Evolutionary conservation across 495 filamentous ascomycete species (phyloP), one percentile per base, ranked within the genome.

Genomic region (Tuber borchii): DNA sequence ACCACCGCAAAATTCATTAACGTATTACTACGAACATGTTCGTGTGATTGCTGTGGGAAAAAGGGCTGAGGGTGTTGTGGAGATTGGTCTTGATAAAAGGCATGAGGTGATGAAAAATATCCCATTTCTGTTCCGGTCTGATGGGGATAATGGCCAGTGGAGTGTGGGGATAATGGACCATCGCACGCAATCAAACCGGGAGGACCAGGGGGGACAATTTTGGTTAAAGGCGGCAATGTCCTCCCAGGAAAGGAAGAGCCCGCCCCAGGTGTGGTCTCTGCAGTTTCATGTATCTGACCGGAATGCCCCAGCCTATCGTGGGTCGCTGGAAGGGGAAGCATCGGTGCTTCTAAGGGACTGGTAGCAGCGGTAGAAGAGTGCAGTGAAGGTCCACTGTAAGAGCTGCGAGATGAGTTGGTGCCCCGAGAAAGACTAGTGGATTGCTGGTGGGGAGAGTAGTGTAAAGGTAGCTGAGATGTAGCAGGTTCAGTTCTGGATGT

Each of bases 1-100:
- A 82, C 81, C 40, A 80, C 77, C 12, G 81, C 81, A 75, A 82
- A 79, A 42, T 69, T 76, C 75, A 82, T 77, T 40, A 82, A 69
- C 34, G 80, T 31, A 68, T 79, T 75, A 43, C 73, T 77, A 48
- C 71, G 75, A 44, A 46, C 42, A 20, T 71, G 70, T 8, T 46
- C 73, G 34, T 72, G 73, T 10, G 70, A 70, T 70, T 78, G 78
- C 10, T 79, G 77, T 17, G 77, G 34, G 78, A 73, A 79, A 42
- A 65, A 34, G 43, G 70, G 40, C 31, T 51, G 16, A 39, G 71
- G 78, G 26, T 75, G 73, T 16, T 77, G 76, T 2, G 70, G 70
- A 70, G 76, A 56, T 34, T 65, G 56, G 16, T 9, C 56, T 17
- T 65, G 56, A 65, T 65, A 65, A 34, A 65, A 65, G 26, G 2